Percentiles rank a stretch among this genome's conserved stretches.
phyloP scores from a whole-genome alignment of 352 stramenopile genomes.

The Phytophthora pistaciae region DNA sequence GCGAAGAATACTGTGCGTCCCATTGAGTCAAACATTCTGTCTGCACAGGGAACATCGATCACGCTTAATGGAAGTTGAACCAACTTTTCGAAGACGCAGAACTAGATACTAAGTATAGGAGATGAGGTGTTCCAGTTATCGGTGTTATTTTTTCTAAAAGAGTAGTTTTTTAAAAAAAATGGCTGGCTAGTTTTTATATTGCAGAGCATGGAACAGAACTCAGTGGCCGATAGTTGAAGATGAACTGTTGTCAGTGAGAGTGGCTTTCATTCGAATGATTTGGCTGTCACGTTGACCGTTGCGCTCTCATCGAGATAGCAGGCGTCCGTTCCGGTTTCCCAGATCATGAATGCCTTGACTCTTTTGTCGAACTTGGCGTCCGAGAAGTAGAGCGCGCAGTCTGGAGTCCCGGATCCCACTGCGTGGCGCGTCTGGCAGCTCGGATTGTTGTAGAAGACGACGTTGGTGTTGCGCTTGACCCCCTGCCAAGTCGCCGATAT shows the following conservation, averaged over 20 bases:
- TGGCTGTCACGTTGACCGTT: not conserved
- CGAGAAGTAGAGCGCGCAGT: not conserved
- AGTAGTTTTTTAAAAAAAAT: no score
- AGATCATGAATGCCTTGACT: not conserved
- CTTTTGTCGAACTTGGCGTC: not conserved
- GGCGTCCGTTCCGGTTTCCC: not conserved
- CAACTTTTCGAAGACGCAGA: not conserved
- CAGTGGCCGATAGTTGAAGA: no score
- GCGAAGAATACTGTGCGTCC: no score
- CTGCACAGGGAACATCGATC: not conserved
- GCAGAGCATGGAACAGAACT: no score
- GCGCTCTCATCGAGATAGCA: not conserved
- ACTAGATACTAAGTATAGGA: no score
- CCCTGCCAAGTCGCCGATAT: not conserved
- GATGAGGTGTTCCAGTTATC: no score
- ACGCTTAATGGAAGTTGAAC: not conserved
- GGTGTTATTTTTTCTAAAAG: no score
- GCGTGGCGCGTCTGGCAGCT: not conserved
- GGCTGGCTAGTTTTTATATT: no score
- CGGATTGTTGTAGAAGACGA: not conserved
- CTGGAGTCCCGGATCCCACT: not conserved
- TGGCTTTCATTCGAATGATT: not conserved
- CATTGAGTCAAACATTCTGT: no score
- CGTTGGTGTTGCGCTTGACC: not conserved
- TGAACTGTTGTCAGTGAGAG: no score